phyloP scores from a whole-genome alignment of 1,284 basidiomycete genomes.

The Ceratobasidium theobromae region DNA sequence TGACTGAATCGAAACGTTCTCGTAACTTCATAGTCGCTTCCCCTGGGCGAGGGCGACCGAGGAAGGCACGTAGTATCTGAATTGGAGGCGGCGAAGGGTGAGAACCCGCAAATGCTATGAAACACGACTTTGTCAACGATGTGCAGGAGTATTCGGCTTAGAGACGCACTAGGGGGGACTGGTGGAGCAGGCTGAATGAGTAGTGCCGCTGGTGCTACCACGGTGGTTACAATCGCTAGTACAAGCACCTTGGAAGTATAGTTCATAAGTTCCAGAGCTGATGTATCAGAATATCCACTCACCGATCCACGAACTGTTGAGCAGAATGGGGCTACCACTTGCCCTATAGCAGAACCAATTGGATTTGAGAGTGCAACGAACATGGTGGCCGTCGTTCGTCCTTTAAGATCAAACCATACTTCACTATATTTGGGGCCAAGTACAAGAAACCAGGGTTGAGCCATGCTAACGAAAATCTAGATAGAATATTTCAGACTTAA shows the following conservation, averaged over 20 bases:
- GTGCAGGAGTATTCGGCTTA: background rate
- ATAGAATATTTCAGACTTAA: background rate
- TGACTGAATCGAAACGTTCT: conserved; percentile 67
- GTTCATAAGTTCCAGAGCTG: background rate
- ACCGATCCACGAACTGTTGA: conserved; percentile 60
- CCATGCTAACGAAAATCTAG: conserved; percentile 55
- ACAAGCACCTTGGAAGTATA: conserved; percentile 76
- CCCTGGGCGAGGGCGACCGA: conserved; percentile 49
- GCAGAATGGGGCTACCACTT: conserved; percentile 66
- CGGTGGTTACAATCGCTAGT: conserved; percentile 67
- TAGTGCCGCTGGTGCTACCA: conserved; percentile 55
- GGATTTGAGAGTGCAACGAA: conserved; percentile 66
- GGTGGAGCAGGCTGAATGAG: conserved; percentile 62
- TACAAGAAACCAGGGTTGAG: conserved; percentile 69
- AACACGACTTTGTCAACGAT: conserved; percentile 4
- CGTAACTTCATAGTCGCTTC: conserved; percentile 59
- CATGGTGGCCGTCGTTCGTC: conserved; percentile 78
- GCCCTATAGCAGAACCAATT: conserved; percentile 60
- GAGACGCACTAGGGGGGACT: conserved; percentile 66
- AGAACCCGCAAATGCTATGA: conserved; percentile 63
- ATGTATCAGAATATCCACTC: conserved; percentile 38
- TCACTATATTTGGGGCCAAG: conserved; percentile 70
- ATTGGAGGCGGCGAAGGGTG: conserved; percentile 54
- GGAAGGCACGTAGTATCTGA: conserved; percentile 58
- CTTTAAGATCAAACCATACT: conserved; percentile 71